These are phyloP conservation scores for Kluyveromyces sp. DNA, from an alignment of 1,139 yeast genomes.

Conservation along the genomic window DNA sequence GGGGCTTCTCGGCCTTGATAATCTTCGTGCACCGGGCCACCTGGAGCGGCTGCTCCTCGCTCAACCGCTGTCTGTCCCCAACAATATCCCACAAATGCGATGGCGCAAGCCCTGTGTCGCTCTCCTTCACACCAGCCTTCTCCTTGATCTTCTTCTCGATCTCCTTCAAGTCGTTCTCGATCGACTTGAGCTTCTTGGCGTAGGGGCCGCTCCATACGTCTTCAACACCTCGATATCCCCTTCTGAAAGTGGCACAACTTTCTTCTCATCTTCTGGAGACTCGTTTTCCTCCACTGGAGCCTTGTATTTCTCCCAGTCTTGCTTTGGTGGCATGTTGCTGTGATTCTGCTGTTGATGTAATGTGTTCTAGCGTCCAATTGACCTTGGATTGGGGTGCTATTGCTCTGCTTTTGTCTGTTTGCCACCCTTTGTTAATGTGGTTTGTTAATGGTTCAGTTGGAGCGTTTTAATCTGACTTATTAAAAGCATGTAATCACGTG, in stretches of 20 bases:
- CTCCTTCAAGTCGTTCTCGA: slow-evolving; percentile 78
- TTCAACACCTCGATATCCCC: slow-evolving; percentile 95
- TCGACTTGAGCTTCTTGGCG: slow-evolving; percentile 66
- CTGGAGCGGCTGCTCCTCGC: slow-evolving; percentile 91
- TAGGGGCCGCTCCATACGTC: slow-evolving; percentile 96
- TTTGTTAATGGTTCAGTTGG: background rate
- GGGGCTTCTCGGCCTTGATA: slow-evolving; percentile 41
- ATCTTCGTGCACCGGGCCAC: slow-evolving; percentile 98
- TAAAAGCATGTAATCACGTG: too few relatives aligned
- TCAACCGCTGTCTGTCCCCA: slow-evolving; percentile 91
- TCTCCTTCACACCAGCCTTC: slow-evolving; percentile 86
- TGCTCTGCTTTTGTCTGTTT: background rate
- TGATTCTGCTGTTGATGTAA: slow-evolving; percentile 8
- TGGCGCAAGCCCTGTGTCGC: slow-evolving; percentile 92
- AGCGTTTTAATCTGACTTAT: background rate
- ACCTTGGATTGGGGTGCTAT: background rate
- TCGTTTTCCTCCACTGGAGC: slow-evolving; percentile 68
- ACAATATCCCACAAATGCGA: slow-evolving; percentile 96
- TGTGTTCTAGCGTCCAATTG: background rate
- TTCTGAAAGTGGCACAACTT: slow-evolving; percentile 82
- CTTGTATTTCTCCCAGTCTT: slow-evolving; percentile 94
- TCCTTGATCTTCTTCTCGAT: slow-evolving; percentile 85
- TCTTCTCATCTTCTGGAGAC: slow-evolving; percentile 48
- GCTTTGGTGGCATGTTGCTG: slow-evolving; percentile 38
- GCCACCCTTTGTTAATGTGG: background rate